Conservation (phyloP, 2,329 filamentous ascomycete species). For the Colletotrichum sp. region DNA sequence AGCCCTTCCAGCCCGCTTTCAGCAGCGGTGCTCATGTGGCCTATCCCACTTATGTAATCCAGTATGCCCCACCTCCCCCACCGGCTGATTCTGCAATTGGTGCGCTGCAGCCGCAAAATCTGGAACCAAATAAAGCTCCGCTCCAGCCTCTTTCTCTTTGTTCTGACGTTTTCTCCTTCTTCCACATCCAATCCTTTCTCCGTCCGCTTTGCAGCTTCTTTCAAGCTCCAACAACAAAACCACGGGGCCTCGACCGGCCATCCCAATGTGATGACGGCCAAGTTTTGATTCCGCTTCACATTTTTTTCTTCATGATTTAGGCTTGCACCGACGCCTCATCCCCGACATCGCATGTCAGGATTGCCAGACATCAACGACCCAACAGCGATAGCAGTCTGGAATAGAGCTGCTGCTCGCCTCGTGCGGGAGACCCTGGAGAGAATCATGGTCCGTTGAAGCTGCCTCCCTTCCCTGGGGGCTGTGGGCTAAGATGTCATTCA, state of each 20-base stretch:
- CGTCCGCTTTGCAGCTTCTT: background rate
- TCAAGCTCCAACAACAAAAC: background rate
- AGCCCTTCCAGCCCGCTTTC: constrained; percentile 2
- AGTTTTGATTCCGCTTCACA: background rate
- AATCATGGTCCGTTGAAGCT: constrained; percentile 24
- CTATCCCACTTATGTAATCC: constrained; percentile 7
- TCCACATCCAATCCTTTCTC: constrained; percentile 15
- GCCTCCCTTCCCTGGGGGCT: background rate
- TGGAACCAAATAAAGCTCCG: constrained; percentile 23
- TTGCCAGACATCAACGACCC: constrained; percentile 23
- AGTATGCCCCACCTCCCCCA: background rate
- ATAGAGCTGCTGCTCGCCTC: constrained; percentile 22
- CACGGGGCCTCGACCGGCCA: constrained; percentile 5
- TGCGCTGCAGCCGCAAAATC: constrained; percentile 9
- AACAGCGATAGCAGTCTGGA: constrained; percentile 22
- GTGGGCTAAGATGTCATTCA: constrained; percentile 35
- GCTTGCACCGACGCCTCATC: background rate
- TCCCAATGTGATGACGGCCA: constrained; percentile 16
- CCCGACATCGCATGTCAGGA: constrained; percentile 27
- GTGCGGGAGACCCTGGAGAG: constrained; percentile 24
- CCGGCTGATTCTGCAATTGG: constrained; percentile 16
- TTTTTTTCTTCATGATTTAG: constrained; percentile 11
- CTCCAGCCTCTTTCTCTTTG: constrained; percentile 22
- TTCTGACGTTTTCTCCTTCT: constrained; percentile 19
- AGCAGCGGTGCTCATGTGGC: constrained; percentile 1